Evolutionary conservation across 805 yeast genomes (phyloP), one percentile per base, ranked within the genome.

Genomic region (Saccharomycopsis oosterbeekiorum): DNA sequence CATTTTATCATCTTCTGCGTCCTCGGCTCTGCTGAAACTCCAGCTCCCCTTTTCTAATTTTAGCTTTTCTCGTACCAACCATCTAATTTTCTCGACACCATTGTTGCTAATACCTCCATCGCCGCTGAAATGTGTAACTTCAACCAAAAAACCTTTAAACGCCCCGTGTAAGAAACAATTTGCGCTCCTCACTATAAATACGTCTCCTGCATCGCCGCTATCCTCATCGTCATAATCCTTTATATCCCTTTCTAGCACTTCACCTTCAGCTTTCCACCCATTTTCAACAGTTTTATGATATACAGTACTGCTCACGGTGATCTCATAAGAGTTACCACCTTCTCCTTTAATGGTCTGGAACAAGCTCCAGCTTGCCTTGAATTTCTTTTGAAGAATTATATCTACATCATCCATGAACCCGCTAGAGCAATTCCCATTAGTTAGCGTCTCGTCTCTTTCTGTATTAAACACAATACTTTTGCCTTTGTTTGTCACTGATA

Each of bases 131-230:
- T 47, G 56, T 1, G 62, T 26, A 1, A 85, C 76, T 66, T 85
- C 87, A 34, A 88, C 79, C 42, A 88, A 69, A 42, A 88, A 77
- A 0, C 91, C 91, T 63, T 85, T 81, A 75, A 86, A 88, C 19
- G 77, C 77, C 1, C 96, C 96, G 68, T 87, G 91, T 14, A 88
- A 76, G 57, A 84, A 83, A 47, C 88, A 82, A 68, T 88, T 89
- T 53, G 88, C 84, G 0, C 91, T 80, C 47, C 89, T 74, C 2
- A 89, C 73, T 9, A 75, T 73, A 66, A 84, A 64, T 1, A 41
- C 26, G 10, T 62, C 59, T 4, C 50, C 58, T 2, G 39, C 56
- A n/a, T 58, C 58, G 12, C 9, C 9, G 12, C 9, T 14, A 14
- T 37, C 11, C 4, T 11, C 15, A 14, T 10, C 41, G 12, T 37